Evolutionary conservation across 768 basidiomycete genomes (phyloP).

Genomic region (Phaffia australis): DNA sequence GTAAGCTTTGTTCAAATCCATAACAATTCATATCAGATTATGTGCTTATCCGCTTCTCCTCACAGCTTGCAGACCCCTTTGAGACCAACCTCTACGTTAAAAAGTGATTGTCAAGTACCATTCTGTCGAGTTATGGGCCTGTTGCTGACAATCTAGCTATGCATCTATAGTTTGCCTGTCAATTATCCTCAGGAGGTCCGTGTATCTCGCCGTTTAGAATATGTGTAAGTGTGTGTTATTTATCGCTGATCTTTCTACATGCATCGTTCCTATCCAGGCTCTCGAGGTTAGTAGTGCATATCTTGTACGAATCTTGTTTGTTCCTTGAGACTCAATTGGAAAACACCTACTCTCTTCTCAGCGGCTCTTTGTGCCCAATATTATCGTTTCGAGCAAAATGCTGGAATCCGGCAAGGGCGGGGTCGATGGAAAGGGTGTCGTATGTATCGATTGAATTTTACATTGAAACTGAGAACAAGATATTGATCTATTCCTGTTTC

Average conservation of each 20-base stretch:
- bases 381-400: conserved; percentile 23
- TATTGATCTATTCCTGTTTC: neutral
- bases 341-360: neutral
- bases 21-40: neutral
- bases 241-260: too few species aligned
- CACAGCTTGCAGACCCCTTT: conserved; percentile 21
- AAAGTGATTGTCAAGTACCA: conserved; percentile 5
- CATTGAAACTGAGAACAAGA: too few species aligned
- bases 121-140: neutral
- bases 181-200: conserved; percentile 15
- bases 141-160: neutral
- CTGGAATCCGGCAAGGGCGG: conserved; percentile 20
- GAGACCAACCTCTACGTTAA: conserved; percentile 27
- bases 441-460: conserved; percentile 10
- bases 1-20: neutral
- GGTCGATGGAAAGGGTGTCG: conserved; percentile 22
- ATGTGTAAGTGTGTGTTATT: neutral
- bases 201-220: neutral
- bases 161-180: conserved; percentile 14
- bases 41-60: neutral
- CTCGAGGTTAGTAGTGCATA: conserved; percentile 9
- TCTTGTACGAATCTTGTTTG: neutral
- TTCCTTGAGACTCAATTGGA: too few species aligned
- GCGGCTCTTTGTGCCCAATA: conserved; percentile 18
- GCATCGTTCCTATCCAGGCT: neutral